Base-by-base conservation (phyloP, 192 early-diverging fungal genomes). In the Dispira parvispora region DNA sequence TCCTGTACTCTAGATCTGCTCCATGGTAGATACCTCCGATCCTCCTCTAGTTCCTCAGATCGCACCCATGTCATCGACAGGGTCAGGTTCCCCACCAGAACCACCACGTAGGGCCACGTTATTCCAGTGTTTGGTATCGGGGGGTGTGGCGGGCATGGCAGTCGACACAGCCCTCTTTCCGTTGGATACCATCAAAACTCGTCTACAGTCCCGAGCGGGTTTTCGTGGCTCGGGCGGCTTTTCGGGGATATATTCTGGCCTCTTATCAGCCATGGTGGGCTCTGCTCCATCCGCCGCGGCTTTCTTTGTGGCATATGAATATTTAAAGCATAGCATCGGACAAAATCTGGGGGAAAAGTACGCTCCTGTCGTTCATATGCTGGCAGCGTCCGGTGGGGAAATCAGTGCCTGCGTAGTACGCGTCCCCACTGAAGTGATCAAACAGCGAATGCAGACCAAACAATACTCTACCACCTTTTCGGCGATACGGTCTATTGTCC, bases 161-260 rank as follows among this genome's bases (percentile, higher is more conserved):
- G 92, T 98, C 6, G 96, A 98, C 68, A 84, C 85, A n/a, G 81
- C 82, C 21, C 76, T 98, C 25, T 98, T 88, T 69, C 96, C 96
- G 11, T 77, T 98, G 62, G 96, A 98, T 72, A 98, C 96, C 11
- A 82, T 98, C 71, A 98, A 98, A 73, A 98, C 96, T 6, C 81
- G 96, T 47, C 73, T 96, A 65, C 93, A 96, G 69, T 87, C 90
- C 26, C 78, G 80, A 65, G 76, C 76, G 49, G 93, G 93, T 28
- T 96, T 96, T 64, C 67, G 78, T 11, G 81, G 80, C 27, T 82
- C 89, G 38, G 93, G 93, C 61, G 91, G 93, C 44, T 90, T 92
- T 75, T 78, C 78, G 43, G 89, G 91, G 20, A 80, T 98, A 50
- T 98, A 94, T 71, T 84, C 84, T 47, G 96, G 96, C 0, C 75